Evolutionary conservation across 306 rosid species (phyloP), one percentile per base, ranked within the genome.

Genomic region (Cicer yamashitae): DNA sequence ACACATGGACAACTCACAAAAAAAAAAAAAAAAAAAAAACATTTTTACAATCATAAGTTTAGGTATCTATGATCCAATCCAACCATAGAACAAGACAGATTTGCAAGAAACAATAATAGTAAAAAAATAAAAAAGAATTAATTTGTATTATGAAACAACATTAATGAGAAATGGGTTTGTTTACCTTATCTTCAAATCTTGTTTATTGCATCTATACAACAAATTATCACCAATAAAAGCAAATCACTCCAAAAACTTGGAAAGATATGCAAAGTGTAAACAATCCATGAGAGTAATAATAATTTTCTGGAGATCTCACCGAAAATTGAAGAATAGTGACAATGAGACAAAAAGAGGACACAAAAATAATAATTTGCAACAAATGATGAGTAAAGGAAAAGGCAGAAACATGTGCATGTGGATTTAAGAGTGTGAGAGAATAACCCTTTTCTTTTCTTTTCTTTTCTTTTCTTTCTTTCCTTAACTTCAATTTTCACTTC

Each of bases 171-270:
- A 73, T 57, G 62, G 39, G 77, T 64, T 41, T 41, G 30, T 41
- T 50, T 82, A 91, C 97, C 98, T 82, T 88, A 80, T 81, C 89
- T 76, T 81, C 86, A 76, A 53, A 71, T 34, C 54, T 68, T 38
- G 82, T 83, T 73, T 50, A 17, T 50, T 50, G 78, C 81, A 82
- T 79, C 89, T 18, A 85, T 81, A 34, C 84, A 34, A 77, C 54
- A 63, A 91, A 86, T 86, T 25, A 2, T 93, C 93, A 66, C 91
- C 93, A 86, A 82, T 78, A 9, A 60, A 81, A 65, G 66, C 37
- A 73, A 86, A 68, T 75, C 67, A n/a, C 67, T 22, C 50, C 44
- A 74, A 56, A 47, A n/a, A 38, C 11, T 50, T 48, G 54, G 14
- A 50, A 64, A 82, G 77, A 65, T 56, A 72, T 17, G 65, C 22